Percentiles rank a stretch among this genome's conserved stretches.
Evolutionary conservation across 192 early-diverging fungal genomes (phyloP).

Genomic region (Pilaira anomala): DNA sequence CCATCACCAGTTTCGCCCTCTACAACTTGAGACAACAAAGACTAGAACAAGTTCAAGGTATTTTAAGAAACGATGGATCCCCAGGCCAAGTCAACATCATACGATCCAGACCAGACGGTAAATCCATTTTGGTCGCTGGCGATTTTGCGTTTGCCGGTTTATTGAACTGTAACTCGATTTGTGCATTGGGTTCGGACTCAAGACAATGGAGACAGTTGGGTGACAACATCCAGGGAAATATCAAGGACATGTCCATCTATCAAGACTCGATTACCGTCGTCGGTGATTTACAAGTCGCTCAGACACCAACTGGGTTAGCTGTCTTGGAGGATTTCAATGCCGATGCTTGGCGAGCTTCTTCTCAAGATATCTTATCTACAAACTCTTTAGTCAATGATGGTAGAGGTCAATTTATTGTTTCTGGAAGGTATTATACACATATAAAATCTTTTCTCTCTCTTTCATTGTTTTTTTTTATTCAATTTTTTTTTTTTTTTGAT

Average conservation of each 20-base stretch:
- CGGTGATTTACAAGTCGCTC: constrained; percentile 11
- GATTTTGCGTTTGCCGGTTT: constrained; percentile 50
- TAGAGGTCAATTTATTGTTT: constrained; percentile 20
- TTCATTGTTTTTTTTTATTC: not conserved
- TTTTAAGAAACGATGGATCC: constrained; percentile 21
- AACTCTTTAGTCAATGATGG: not conserved
- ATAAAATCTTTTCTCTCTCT: not conserved
- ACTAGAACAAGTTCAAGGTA: constrained; percentile 21
- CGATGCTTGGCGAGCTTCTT: not conserved
- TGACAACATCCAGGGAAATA: constrained; percentile 26
- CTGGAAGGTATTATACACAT: constrained; percentile 41
- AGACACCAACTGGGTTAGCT: not conserved
- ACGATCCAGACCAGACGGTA: constrained; percentile 5
- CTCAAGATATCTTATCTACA: not conserved
- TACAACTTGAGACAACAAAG: constrained; percentile 45
- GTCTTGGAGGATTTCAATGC: not conserved
- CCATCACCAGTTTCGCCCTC: constrained; percentile 39
- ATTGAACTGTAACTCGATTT: constrained; percentile 27
- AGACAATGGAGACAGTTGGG: constrained; percentile 26
- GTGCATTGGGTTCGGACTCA: constrained; percentile 23
- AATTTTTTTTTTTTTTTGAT: no score
- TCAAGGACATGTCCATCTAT: constrained; percentile 37
- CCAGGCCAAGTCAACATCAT: constrained; percentile 20
- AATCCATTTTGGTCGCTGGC: constrained; percentile 47
- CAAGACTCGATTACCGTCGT: constrained; percentile 18